Evolutionary conservation across 2,329 filamentous ascomycete species (phyloP).

Genomic region (Diaporthe sp.): DNA sequence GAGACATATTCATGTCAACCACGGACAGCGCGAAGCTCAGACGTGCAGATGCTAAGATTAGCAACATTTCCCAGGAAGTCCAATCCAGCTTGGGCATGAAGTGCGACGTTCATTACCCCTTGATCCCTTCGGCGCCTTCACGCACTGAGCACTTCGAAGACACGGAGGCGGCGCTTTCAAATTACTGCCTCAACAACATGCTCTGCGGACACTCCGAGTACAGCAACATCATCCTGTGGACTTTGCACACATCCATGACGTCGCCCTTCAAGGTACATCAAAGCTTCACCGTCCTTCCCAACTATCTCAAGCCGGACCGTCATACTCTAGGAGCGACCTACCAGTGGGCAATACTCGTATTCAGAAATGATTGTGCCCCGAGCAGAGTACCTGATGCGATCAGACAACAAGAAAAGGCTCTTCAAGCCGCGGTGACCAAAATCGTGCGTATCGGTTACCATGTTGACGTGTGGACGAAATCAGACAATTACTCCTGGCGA

Average conservation of each 20-base stretch:
- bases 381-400: not conserved
- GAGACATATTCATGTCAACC: not conserved
- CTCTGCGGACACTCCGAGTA: not conserved
- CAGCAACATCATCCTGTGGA: slow-evolving; percentile 37
- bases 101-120: slow-evolving; percentile 34
- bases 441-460: slow-evolving; percentile 27
- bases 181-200: slow-evolving; percentile 28
- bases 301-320: slow-evolving; percentile 27
- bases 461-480: slow-evolving; percentile 35
- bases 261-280: slow-evolving; percentile 24
- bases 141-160: slow-evolving; percentile 27
- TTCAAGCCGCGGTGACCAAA: slow-evolving; percentile 15
- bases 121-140: slow-evolving; percentile 24
- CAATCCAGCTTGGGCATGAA: not conserved
- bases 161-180: slow-evolving; percentile 26
- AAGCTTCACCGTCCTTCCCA: slow-evolving; percentile 34
- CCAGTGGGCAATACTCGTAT: slow-evolving; percentile 37
- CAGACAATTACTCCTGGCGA: slow-evolving; percentile 8
- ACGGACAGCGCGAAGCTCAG: not conserved
- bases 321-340: slow-evolving; percentile 5
- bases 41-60: not conserved
- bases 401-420: slow-evolving; percentile 6
- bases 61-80: not conserved
- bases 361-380: slow-evolving; percentile 20
- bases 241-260: slow-evolving; percentile 2